phyloP scores from a whole-genome alignment of 2,329 filamentous ascomycete genomes.

The Periconia sp. region DNA sequence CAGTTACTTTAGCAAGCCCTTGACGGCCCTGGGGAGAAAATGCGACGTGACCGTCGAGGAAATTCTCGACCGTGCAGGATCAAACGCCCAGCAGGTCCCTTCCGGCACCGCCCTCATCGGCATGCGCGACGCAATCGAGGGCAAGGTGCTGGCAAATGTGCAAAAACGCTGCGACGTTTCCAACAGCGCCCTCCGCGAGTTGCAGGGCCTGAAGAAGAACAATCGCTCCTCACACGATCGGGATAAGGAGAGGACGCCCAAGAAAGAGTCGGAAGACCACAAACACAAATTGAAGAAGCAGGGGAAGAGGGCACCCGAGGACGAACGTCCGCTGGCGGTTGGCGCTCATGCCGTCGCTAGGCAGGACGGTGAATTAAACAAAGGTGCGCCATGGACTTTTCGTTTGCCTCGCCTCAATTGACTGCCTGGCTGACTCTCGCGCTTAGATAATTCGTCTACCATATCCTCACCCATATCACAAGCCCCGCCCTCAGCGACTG shows the following conservation, averaged over 20 bases:
- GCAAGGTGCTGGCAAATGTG: slow-evolving; percentile 47
- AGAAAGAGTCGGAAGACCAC: slow-evolving; percentile 54
- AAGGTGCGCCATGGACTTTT: slow-evolving; percentile 45
- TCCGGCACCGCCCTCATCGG: slow-evolving; percentile 65
- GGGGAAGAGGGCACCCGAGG: slow-evolving; percentile 75
- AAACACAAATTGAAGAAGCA: slow-evolving; percentile 55
- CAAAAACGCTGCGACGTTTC: slow-evolving; percentile 63
- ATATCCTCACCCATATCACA: slow-evolving; percentile 46
- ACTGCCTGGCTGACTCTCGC: slow-evolving; percentile 10
- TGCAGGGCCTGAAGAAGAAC: slow-evolving; percentile 67
- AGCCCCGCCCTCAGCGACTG: slow-evolving; percentile 48
- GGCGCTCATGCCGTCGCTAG: slow-evolving; percentile 65
- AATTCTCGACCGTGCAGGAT: slow-evolving; percentile 64
- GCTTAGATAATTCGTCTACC: slow-evolving; percentile 40
- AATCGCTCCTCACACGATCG: slow-evolving; percentile 58
- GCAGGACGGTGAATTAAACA: slow-evolving; percentile 65
- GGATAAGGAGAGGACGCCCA: slow-evolving; percentile 48
- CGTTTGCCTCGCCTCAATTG: not conserved
- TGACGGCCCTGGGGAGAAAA: slow-evolving; percentile 58
- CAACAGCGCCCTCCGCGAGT: slow-evolving; percentile 72
- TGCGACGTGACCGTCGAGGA: slow-evolving; percentile 67
- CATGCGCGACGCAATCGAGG: slow-evolving; percentile 68
- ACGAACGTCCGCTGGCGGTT: slow-evolving; percentile 61
- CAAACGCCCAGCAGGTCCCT: slow-evolving; percentile 54
- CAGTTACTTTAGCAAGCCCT: slow-evolving; percentile 65